These are phyloP conservation scores for Salix dunnii DNA, from an alignment of 345 rosid genomes.

Conservation along the genomic window DNA sequence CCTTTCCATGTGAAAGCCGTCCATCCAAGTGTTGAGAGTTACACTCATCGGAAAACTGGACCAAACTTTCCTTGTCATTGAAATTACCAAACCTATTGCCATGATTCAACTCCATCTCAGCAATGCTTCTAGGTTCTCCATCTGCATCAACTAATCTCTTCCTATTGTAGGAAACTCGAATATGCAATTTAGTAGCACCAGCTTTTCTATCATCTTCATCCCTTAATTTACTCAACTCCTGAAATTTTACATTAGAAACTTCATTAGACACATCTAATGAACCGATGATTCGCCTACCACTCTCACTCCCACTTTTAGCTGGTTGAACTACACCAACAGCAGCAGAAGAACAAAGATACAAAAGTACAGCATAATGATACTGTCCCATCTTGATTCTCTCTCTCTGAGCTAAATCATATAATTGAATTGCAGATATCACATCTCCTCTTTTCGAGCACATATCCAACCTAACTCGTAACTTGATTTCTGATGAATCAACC, in stretches of 20 bases:
- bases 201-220: constrained; percentile 1
- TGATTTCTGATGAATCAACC: constrained; percentile 23
- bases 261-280: constrained; percentile 12
- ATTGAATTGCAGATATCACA: constrained; percentile 45
- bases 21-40: constrained; percentile 13
- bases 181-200: constrained; percentile 6
- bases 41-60: constrained; percentile 15
- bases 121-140: background rate
- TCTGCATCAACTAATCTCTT: background rate
- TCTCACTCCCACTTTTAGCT: constrained; percentile 66
- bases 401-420: constrained; percentile 46
- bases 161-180: constrained; percentile 3
- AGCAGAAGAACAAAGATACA: constrained; percentile 70
- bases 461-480: constrained; percentile 40
- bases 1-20: background rate
- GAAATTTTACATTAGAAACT: constrained; percentile 10
- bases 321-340: constrained; percentile 60
- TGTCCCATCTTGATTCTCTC: constrained; percentile 43
- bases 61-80: constrained; percentile 10
- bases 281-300: constrained; percentile 27
- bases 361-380: constrained; percentile 49
- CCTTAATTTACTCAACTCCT: constrained; percentile 7
- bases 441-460: constrained; percentile 63
- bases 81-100: constrained; percentile 3
- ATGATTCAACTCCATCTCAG: constrained; percentile 12